Percentiles rank a stretch among this genome's conserved stretches.
Conservation (phyloP, 257 asterid genomes). For the Fraxinus americana region DNA sequence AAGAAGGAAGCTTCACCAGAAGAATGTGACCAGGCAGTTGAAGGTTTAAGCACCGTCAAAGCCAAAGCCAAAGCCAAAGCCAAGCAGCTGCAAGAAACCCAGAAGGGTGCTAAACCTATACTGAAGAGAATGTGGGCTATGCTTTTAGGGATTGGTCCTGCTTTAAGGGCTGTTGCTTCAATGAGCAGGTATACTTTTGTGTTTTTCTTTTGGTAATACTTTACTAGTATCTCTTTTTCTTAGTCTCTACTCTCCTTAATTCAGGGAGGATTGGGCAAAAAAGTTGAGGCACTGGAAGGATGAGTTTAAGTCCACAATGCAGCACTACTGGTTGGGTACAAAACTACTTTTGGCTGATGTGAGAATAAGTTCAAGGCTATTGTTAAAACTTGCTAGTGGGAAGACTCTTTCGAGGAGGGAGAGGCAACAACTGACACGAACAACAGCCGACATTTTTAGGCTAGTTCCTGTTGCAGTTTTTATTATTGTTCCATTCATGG, state of each 20-base stretch:
- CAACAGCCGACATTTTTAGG: slow-evolving; percentile 96
- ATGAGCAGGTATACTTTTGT: slow-evolving; percentile 79
- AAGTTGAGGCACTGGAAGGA: slow-evolving; percentile 67
- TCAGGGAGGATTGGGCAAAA: slow-evolving; percentile 85
- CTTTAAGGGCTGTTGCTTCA: slow-evolving; percentile 82
- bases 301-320: slow-evolving; percentile 83
- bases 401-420: slow-evolving; percentile 92
- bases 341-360: slow-evolving; percentile 94
- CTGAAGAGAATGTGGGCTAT: slow-evolving; percentile 75
- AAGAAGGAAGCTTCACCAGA: slow-evolving; percentile 96
- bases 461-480: slow-evolving; percentile 97
- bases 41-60: slow-evolving; percentile 82
- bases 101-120: slow-evolving; percentile 52
- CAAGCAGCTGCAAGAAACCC: slow-evolving; percentile 79
- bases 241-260: slow-evolving; percentile 25
- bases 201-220: slow-evolving; percentile 21
- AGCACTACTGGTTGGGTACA: slow-evolving; percentile 93
- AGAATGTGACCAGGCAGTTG: slow-evolving; percentile 98
- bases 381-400: slow-evolving; percentile 86
- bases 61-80: slow-evolving; percentile 93
- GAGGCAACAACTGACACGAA: slow-evolving; percentile 93
- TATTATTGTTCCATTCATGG: slow-evolving; percentile 94
- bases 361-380: slow-evolving; percentile 82
- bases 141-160: slow-evolving; percentile 93
- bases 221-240: slow-evolving; percentile 12